Evolutionary conservation across 495 filamentous ascomycete genomes (phyloP), one percentile per base, ranked within the genome.

Genomic region (Margaritispora aquatica): DNA sequence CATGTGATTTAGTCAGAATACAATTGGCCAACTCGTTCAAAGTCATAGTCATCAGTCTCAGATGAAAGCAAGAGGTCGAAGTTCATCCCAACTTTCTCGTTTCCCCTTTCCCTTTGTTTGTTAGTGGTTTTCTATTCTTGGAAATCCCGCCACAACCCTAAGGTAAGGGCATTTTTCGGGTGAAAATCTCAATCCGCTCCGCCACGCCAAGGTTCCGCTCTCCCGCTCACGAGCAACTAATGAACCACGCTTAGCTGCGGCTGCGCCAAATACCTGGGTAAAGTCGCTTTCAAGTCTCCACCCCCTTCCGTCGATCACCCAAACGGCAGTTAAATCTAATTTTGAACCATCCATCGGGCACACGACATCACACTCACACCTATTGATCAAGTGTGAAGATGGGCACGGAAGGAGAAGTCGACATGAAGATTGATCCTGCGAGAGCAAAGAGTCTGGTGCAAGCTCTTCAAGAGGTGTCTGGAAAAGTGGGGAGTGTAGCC

Each of bases 361-460:
- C 38, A n/a, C 38, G 38, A 44, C 38, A n/a, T n/a, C n/a, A n/a
- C n/a, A 44, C 7, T 3, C 38, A 44, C 15, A 7, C 38, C 38
- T 3, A 15, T 17, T 44, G 11, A n/a, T 17, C 38, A 7, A 9
- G 38, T 7, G 38, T 44, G 15, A n/a, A 9, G 7, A 44, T 44
- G 38, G 2, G 10, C 19, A 17, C 38, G 7, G 38, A 44, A 44
- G 38, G 38, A 71, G 27, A 53, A 58, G 27, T 54, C 58, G 74
- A 80, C 11, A 81, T 82, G 79, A 80, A 76, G 56, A 64, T 81
- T 56, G 77, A 81, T 53, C 72, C 78, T 13, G 61, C 73, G n/a
- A 66, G 80, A 65, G 79, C 80, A 27, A 72, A 71, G 20, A 69
- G 71, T 50, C 73, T 82, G 29, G 59, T 74, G 26, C 73, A 76